Percentiles rank a stretch among this genome's conserved stretches.
These are phyloP conservation scores for Nakazawaea anatomiae DNA, from an alignment of 805 yeast species.

Conservation along the genomic window DNA sequence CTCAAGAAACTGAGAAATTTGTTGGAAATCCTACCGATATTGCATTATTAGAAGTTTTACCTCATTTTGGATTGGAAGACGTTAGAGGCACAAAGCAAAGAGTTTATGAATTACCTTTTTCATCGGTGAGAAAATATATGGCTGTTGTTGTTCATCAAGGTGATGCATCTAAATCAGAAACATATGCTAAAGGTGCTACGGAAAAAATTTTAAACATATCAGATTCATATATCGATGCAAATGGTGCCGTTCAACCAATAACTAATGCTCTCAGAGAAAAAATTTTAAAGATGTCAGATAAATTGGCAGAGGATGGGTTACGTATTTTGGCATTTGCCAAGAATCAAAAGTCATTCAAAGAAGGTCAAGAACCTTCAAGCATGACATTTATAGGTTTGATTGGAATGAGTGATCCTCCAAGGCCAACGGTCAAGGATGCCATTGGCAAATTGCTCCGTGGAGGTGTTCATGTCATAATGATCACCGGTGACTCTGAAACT, in stretches of 20 bases:
- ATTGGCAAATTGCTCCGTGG: constrained; percentile 76
- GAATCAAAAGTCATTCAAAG: constrained; percentile 30
- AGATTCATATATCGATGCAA: constrained; percentile 48
- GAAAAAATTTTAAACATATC: constrained; percentile 66
- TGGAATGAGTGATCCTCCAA: constrained; percentile 98
- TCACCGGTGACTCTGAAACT: constrained; percentile 89
- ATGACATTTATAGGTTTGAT: constrained; percentile 78
- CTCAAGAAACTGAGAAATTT: constrained; percentile 60
- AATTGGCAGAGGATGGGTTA: constrained; percentile 76
- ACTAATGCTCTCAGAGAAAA: constrained; percentile 40
- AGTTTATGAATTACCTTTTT: constrained; percentile 74
- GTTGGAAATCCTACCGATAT: constrained; percentile 95
- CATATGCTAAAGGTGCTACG: constrained; percentile 86
- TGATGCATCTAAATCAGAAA: constrained; percentile 45
- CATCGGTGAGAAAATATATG: constrained; percentile 82
- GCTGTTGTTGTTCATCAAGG: constrained; percentile 69
- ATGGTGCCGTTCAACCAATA: constrained; percentile 56
- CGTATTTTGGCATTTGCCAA: constrained; percentile 81
- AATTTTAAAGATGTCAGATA: constrained; percentile 53
- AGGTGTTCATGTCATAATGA: constrained; percentile 97
- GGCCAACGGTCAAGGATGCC: constrained; percentile 76
- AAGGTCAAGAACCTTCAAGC: constrained; percentile 41
- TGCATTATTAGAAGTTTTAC: constrained; percentile 74
- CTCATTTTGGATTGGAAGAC: constrained; percentile 69
- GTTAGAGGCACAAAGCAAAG: constrained; percentile 54